Evolutionary conservation across 352 stramenopile species (phyloP).

Genomic region (Phytophthora meadii): DNA sequence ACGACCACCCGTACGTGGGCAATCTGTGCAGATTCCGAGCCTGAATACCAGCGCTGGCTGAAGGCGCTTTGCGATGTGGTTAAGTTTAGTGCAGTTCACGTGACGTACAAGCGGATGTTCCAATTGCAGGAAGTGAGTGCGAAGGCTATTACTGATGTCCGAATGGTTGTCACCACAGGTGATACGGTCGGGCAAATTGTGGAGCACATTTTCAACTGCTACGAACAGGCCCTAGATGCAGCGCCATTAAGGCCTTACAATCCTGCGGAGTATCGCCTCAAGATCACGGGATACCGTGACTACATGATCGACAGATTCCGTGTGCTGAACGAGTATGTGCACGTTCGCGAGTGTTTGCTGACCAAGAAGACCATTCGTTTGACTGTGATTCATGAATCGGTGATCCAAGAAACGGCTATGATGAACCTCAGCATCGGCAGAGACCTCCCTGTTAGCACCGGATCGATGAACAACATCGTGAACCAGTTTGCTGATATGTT

Average conservation of each 20-base stretch:
- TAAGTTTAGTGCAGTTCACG: conserved; percentile 82
- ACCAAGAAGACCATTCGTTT: conserved; percentile 89
- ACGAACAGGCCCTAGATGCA: conserved; percentile 81
- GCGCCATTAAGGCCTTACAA: conserved; percentile 81
- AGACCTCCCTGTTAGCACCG: conserved; percentile 49
- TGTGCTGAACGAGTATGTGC: conserved; percentile 89
- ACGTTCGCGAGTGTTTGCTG: conserved; percentile 85
- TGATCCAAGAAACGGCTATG: conserved; percentile 86
- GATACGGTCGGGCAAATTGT: conserved; percentile 90
- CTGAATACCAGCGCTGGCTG: conserved; percentile 83
- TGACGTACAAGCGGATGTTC: conserved; percentile 86
- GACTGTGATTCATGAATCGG: conserved; percentile 86
- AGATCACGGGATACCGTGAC: conserved; percentile 87
- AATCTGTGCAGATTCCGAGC: conserved; percentile 73
- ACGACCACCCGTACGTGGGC: conserved; percentile 82
- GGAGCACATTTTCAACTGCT: conserved; percentile 91
- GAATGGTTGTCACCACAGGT: conserved; percentile 82
- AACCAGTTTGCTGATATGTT: conserved; percentile 73
- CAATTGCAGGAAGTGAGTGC: conserved; percentile 86
- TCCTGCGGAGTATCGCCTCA: conserved; percentile 82
- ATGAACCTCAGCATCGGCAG: conserved; percentile 79
- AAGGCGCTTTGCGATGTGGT: conserved; percentile 82
- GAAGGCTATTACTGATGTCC: conserved; percentile 84
- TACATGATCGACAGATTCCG: conserved; percentile 87
- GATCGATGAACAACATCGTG: conserved; percentile 39